A percentile compares a stretch with the other conserved stretches of the same genome.
Conservation (phyloP, 2,329 filamentous ascomycete genomes). For the Capronia epimyces region DNA sequence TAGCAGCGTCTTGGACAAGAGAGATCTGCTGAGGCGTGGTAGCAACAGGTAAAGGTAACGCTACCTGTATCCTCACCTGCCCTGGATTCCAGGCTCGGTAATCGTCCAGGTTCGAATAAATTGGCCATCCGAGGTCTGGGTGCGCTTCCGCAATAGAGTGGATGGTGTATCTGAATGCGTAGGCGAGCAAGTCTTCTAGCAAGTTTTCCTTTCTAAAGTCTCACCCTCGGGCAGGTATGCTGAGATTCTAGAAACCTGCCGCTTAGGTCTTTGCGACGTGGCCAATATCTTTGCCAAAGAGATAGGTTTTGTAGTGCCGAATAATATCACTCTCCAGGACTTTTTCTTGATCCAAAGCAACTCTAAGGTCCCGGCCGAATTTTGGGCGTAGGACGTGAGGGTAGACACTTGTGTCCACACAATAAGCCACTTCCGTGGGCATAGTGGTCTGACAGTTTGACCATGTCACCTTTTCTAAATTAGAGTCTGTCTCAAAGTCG, state of each 20-base stretch:
- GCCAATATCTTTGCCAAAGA: constrained; percentile 1
- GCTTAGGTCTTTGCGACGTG: neutral
- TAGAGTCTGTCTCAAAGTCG: neutral
- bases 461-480: neutral
- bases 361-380: neutral
- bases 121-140: neutral
- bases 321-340: neutral
- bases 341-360: neutral
- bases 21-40: neutral
- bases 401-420: neutral
- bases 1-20: constrained; percentile 1
- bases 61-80: neutral
- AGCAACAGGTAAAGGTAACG: constrained; percentile 7
- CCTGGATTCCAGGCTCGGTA: neutral
- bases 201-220: neutral
- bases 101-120: neutral
- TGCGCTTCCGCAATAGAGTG: neutral
- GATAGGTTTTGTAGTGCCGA: neutral
- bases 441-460: neutral
- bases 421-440: neutral
- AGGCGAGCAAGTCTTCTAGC: neutral
- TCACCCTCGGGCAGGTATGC: neutral
- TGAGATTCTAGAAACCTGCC: neutral
- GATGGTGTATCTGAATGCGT: constrained; percentile 1
- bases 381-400: neutral